Conservation (phyloP, 2,329 filamentous ascomycete genomes). For the Paracamarosporium sp. region DNA sequence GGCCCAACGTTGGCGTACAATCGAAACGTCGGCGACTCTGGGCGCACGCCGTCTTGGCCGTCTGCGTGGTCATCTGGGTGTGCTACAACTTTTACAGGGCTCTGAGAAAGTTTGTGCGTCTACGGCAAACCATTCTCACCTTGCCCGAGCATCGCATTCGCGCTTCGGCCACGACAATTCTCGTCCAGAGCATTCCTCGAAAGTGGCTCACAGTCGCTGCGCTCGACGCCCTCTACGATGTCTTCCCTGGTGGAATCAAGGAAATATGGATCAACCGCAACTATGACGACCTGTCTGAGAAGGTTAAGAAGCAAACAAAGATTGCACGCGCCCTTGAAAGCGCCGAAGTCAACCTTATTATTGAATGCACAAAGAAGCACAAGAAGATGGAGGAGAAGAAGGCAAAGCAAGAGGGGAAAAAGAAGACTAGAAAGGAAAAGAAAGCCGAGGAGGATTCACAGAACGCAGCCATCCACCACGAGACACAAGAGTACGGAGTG, state of each 20-base stretch:
- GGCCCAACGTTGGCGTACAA: slow-evolving; percentile 77
- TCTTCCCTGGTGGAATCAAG: slow-evolving; percentile 91
- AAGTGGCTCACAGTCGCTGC: slow-evolving; percentile 90
- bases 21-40: slow-evolving; percentile 74
- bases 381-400: slow-evolving; percentile 70
- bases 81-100: slow-evolving; percentile 89
- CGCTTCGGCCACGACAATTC: slow-evolving; percentile 92
- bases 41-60: slow-evolving; percentile 82
- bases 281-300: slow-evolving; percentile 80
- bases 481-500: slow-evolving; percentile 60
- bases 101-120: slow-evolving; percentile 84
- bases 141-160: slow-evolving; percentile 92
- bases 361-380: slow-evolving; percentile 78
- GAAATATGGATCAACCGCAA: slow-evolving; percentile 98
- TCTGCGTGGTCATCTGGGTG: slow-evolving; percentile 81
- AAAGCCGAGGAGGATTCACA: slow-evolving; percentile 70
- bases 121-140: slow-evolving; percentile 93
- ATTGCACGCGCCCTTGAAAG: slow-evolving; percentile 76
- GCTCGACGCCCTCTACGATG: slow-evolving; percentile 85
- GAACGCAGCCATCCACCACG: slow-evolving; percentile 58
- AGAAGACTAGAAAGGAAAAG: slow-evolving; percentile 58
- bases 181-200: slow-evolving; percentile 86
- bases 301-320: slow-evolving; percentile 76
- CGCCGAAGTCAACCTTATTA: slow-evolving; percentile 86
- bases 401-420: slow-evolving; percentile 69